phyloP scores from a whole-genome alignment of 2,329 filamentous ascomycete species.

The Fusarium succisae region DNA sequence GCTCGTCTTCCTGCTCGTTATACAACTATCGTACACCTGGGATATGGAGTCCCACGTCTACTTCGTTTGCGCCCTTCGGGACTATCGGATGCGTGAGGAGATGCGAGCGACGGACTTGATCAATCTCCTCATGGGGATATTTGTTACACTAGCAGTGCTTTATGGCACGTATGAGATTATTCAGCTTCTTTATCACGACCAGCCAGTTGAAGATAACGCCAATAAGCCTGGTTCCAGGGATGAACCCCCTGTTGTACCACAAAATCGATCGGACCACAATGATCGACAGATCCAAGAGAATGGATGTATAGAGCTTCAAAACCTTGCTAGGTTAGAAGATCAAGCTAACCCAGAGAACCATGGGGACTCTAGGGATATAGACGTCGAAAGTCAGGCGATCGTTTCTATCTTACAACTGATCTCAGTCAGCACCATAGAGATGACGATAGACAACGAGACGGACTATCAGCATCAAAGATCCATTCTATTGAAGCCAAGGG shows the following conservation, averaged over 20 bases:
- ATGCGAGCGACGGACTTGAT: rapidly evolving
- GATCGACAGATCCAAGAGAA: rapidly evolving
- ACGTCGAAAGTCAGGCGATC: not conserved
- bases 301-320: not conserved
- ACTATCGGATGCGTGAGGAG: not conserved
- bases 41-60: not conserved
- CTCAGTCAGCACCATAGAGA: rapidly evolving
- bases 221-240: too few relatives aligned
- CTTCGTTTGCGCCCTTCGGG: not conserved
- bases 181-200: not conserved
- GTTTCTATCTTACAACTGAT: not conserved
- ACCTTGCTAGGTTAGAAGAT: not conserved
- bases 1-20: not conserved
- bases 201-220: not conserved
- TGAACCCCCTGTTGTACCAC: rapidly evolving
- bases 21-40: not conserved
- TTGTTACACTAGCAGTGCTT: not conserved
- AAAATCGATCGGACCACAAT: rapidly evolving
- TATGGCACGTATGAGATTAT: not conserved
- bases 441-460: not conserved
- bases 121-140: rapidly evolving
- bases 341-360: not conserved
- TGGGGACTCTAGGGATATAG: too few relatives aligned
- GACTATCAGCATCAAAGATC: too few relatives aligned
- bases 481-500: rapidly evolving